Base-by-base conservation (phyloP, 345 rosid genomes). In the Ceriops decandra region DNA sequence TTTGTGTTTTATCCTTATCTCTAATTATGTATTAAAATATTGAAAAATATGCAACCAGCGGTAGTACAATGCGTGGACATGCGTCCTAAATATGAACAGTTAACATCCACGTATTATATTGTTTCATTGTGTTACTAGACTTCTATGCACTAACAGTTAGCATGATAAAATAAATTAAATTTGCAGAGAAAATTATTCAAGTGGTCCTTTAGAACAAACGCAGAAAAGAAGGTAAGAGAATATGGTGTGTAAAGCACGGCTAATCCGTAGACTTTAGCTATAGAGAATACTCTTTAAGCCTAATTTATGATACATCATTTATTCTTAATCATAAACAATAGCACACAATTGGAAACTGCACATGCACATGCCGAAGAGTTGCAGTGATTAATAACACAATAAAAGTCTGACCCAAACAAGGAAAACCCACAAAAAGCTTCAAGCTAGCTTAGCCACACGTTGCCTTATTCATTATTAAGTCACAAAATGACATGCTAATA, bases 171-270 rank as follows among this genome's bases (percentile, higher is more conserved):
- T 71, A 9, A 24, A 30, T 54, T 68, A 60, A 70, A 21, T 71
- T 57, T 60, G 69, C 22, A 51, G 65, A 69, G 66, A 63, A 68
- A 66, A 66, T 22, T 32, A 74, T 60, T 46, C 6, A 28, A 6
- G 84, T 82, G 84, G 83, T 85, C 84, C 86, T 80, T 72, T 36
- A 59, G 74, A 78, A 78, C 58, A 64, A 75, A 74, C 75, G 80
- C 66, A 72, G 71, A 71, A 73, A 74, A 77, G 63, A 64, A 63
- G 64, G 68, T 62, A 62, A 61, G 57, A 70, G 69, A 61, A 70
- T 58, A 42, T 62, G 57, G 57, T 49, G 64, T 59, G 58, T 57
- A 77, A 79, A 82, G 77, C 71, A 66, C 49, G 82, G 66, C 71
- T 68, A 74, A 67, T 52, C 46, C 62, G 68, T 75, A 78, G 73